Conservation (phyloP, 2,329 filamentous ascomycete species). For the Thermomyces lanuginosus region DNA sequence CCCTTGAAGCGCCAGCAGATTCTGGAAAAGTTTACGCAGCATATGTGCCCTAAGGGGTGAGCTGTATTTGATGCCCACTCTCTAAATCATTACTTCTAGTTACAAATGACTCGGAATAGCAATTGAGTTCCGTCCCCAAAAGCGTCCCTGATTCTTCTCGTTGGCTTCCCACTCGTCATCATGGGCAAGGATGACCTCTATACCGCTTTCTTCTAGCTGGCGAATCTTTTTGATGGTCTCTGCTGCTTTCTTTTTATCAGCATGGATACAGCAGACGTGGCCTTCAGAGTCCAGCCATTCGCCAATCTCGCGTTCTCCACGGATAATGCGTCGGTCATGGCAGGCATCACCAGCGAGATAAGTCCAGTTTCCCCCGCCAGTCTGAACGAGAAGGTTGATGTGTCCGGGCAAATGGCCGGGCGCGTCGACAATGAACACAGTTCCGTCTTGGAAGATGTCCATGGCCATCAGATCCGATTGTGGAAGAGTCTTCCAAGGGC, state of each 20-base stretch:
- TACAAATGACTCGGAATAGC: no score
- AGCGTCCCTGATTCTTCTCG: slow-evolving; percentile 2
- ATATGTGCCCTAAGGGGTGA: no score
- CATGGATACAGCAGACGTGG: slow-evolving; percentile 15
- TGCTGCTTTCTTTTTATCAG: slow-evolving; percentile 11
- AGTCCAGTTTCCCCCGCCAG: slow-evolving; percentile 7
- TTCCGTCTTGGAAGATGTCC: slow-evolving; percentile 16
- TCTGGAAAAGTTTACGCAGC: no score
- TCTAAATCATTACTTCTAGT: no score
- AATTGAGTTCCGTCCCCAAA: no score
- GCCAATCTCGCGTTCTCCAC: slow-evolving; percentile 14
- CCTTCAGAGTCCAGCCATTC: slow-evolving; percentile 14
- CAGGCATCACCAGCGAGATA: slow-evolving; percentile 19
- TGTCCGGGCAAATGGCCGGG: slow-evolving; percentile 19
- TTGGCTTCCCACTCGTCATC: slow-evolving; percentile 16
- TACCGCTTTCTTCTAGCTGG: slow-evolving; percentile 7
- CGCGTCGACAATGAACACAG: slow-evolving; percentile 14
- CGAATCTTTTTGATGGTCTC: slow-evolving; percentile 12
- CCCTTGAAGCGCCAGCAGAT: no score
- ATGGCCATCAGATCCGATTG: slow-evolving; percentile 9
- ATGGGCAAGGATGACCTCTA: slow-evolving; percentile 19
- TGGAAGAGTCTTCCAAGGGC: slow-evolving; percentile 10
- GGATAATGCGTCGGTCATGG: slow-evolving; percentile 16
- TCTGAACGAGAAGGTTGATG: slow-evolving; percentile 16
- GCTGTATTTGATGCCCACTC: no score